Evolutionary conservation across 352 stramenopile species (phyloP), one percentile per base, ranked within the genome.

Genomic region (Pythium guiyangense): DNA sequence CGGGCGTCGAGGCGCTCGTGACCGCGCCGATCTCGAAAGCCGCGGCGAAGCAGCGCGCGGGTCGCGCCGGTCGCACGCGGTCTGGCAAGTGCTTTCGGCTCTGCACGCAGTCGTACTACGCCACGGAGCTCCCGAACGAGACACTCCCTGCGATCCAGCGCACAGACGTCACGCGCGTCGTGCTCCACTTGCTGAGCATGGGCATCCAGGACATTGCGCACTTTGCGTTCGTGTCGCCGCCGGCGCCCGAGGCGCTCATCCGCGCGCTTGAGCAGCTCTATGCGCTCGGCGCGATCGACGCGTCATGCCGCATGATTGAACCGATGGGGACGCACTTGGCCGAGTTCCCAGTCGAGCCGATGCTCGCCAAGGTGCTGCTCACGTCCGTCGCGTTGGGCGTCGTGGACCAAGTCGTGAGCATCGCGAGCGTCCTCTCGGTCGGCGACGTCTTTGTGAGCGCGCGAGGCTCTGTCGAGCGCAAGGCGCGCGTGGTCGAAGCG

Each of bases 331-430:
- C 88, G 12, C 86, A 96, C 37, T 99, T 99, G 94, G 87, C 84
- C 42, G 93, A 99, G 60, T 99, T 99, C 67, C 97, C 97, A 6
- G 73, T 99, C 18, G 96, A 98, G 42, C 96, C 97, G 31, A 80
- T 86, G 31, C 57, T 94, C 26, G 83, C 81, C 2, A 90, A 84
- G 45, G 78, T 86, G 26, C 59, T 94, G 34, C 51, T 92, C 0
- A 64, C 77, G n/a, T 90, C 84, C 0, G 75, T 87, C 37, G 55
- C 69, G 26, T 88, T 82, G 42, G 53, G 65, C 1, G 99, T 96
- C 69, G 96, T 89, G 2, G 77, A 78, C 1, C 92, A 99, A 74
- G 86, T 98, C 18, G 71, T 99, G 25, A 97, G 88, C 49, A 93
- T 99, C 48, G 96, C 98, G 4, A 97, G 86, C 64, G 96, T 99